A percentile compares a stretch with the other conserved stretches of the same genome.
These are phyloP conservation scores for Floccularia luteovirens DNA, from an alignment of 768 basidiomycete species.

Conservation along the genomic window DNA sequence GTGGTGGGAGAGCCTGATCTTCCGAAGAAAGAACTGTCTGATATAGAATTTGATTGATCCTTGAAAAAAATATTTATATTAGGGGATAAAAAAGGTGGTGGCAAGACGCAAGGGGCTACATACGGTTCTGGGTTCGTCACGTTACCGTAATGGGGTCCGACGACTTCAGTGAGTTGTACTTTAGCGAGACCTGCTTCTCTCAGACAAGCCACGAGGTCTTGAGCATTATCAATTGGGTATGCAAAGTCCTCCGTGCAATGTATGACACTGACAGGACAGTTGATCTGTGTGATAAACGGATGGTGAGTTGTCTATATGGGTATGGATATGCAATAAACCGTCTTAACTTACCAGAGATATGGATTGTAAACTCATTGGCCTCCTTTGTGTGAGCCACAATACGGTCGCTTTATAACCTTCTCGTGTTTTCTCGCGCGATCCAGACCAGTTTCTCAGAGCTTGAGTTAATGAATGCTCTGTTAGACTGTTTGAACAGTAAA, in stretches of 20 bases:
- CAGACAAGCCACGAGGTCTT: constrained; percentile 6
- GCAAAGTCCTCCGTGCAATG: constrained; percentile 10
- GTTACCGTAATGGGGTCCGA: constrained; percentile 10
- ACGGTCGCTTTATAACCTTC: too few species aligned
- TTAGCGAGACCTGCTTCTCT: constrained; percentile 5
- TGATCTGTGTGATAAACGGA: constrained; percentile 5
- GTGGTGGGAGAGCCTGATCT: constrained; percentile 3
- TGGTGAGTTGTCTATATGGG: too few species aligned
- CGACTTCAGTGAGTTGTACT: constrained; percentile 8
- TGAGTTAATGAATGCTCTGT: too few species aligned
- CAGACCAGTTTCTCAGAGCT: too few species aligned
- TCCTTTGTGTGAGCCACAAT: too few species aligned
- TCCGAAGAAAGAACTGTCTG: constrained; percentile 8
- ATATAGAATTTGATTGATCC: constrained; percentile 9
- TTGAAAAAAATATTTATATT: background rate
- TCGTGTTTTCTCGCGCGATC: too few species aligned
- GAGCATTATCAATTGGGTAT: constrained; percentile 6
- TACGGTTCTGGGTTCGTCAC: constrained; percentile 5
- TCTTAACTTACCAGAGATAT: too few species aligned
- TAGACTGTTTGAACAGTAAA: constrained; percentile 4
- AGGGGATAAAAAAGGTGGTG: background rate
- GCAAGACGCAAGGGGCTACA: constrained; percentile 3
- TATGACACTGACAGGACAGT: constrained; percentile 8
- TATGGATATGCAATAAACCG: too few species aligned
- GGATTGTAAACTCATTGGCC: too few species aligned